Evolutionary conservation across 352 stramenopile genomes (phyloP), one percentile per base, ranked within the genome.

Genomic region (Pythium rhizo-oryzae): DNA sequence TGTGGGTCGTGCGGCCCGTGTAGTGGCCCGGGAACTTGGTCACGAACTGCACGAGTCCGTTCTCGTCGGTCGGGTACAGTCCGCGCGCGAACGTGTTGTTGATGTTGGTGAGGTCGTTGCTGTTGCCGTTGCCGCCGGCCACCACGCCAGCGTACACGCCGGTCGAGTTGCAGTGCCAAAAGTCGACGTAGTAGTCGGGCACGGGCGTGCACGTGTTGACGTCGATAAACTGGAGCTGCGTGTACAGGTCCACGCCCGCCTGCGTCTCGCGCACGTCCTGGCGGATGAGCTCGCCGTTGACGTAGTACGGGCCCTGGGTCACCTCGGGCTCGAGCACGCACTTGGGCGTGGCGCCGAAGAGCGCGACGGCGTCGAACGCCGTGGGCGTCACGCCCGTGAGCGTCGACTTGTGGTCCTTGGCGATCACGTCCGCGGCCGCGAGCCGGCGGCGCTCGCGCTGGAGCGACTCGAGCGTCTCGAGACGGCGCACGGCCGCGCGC

Each of bases 161-260:
- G 30, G 65, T 71, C 2, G 65, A 28, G 51, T 71, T 71, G 58
- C 57, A 66, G 25, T 67, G 65, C 65, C 65, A 71, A n/a, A 71
- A 66, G 51, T 71, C 65, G 16, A 71, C 8, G 57, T 67, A 71
- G 9, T 63, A 35, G 25, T 49, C n/a, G n/a, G 8, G 16, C 16
- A 71, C 39, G 21, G 65, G 49, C 51, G 50, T 33, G 58, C 65
- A 71, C n/a, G 57, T 67, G 41, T 62, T 67, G 58, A 67, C 43
- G 59, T 67, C 65, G 19, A 72, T 51, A 44, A 72, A 2, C 33
- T 72, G 65, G 18, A 72, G 25, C 16, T 72, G 51, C 16, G 39
- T 37, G 52, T 63, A 67, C 0, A 72, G 33, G 35, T 72, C 65
- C 8, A 67, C 44, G 28, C 65, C 52, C 1, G 58, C 2, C 35